Evolutionary conservation across 2,329 filamentous ascomycete species (phyloP), one percentile per base, ranked within the genome.

Genomic region (Microdochium nivale): DNA sequence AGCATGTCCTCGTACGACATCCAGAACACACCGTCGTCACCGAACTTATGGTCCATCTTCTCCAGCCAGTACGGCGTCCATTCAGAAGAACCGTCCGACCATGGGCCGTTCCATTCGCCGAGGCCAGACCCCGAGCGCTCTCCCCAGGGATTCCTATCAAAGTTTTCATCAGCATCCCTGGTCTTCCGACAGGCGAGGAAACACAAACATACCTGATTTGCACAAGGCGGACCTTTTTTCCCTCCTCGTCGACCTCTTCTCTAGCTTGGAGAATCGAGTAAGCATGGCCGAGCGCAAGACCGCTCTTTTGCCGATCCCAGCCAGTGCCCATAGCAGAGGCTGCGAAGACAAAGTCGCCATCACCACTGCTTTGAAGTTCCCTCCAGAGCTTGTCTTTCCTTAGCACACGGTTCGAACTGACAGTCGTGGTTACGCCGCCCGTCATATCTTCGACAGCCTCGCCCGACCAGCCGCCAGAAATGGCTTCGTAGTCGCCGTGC

Each of bases 11-110:
- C 59, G 56, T 68, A 74, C 3, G 68, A 62, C 67, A 75, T 75
- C 73, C 73, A 73, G 56, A 73, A 74, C 21, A 69, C 71, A 16
- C 84, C 84, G 57, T 87, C 83, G 56, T 88, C 82, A 19, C 83
- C 84, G 56, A 87, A 87, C 49, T 77, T 78, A 62, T 88, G 82
- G 25, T 77, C 71, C 2, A 88, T 70, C 55, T 80, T 79, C 54
- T 78, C 67, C 70, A 89, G 83, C 84, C 85, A 88, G 59, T 87
- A 79, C 0, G 84, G 72, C 1, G 83, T 88, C 86, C 86, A 90
- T 62, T 88, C 79, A 57, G 84, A 81, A 4, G 82, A 86, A 0
- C 86, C 86, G 62, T 89, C 86, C 35, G 80, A 81, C 86, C 86
- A 90, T 3, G 83, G 76, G 14, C 86, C 86, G 51, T 78, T 83